Conservation (phyloP, 2,329 filamentous ascomycete genomes). For the Claviceps paspali region DNA sequence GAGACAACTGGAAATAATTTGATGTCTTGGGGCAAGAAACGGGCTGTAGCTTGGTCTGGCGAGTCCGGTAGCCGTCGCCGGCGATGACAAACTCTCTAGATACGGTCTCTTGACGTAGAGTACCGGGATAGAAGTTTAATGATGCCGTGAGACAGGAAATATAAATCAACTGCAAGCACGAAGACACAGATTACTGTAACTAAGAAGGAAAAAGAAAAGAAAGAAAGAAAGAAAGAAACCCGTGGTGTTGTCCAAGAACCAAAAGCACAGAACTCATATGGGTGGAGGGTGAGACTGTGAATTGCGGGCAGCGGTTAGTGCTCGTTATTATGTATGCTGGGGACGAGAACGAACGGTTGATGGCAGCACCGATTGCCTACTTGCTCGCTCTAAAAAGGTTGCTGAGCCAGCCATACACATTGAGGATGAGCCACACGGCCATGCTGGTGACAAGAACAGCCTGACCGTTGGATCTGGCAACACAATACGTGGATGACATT, state of each 20-base stretch:
- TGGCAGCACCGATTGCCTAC: too few species aligned
- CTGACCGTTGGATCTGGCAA: not conserved
- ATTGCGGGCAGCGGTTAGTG: constrained; percentile 27
- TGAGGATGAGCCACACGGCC: too few species aligned
- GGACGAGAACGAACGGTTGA: too few species aligned
- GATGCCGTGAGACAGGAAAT: constrained; percentile 13
- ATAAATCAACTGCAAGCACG: constrained; percentile 2
- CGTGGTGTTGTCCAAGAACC: constrained; percentile 18
- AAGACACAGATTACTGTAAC: not conserved
- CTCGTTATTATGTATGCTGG: constrained; percentile 29
- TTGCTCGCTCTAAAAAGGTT: too few species aligned
- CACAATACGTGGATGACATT: not conserved
- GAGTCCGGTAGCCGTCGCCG: constrained; percentile 21
- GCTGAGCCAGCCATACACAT: too few species aligned
- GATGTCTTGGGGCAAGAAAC: too few species aligned
- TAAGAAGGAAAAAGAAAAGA: too few species aligned
- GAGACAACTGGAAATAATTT: too few species aligned
- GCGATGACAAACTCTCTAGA: constrained; percentile 14
- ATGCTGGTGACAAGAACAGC: constrained; percentile 1
- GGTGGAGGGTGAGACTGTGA: constrained; percentile 11
- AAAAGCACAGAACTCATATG: constrained; percentile 27
- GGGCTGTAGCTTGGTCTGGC: not conserved
- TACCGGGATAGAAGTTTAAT: not conserved
- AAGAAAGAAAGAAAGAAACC: constrained; percentile 10
- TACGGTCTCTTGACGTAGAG: not conserved